Percentiles rank a stretch among this genome's conserved stretches.
These are phyloP conservation scores for Lichtheimia corymbifera DNA, from an alignment of 371 early-diverging fungal species.

Conservation along the genomic window DNA sequence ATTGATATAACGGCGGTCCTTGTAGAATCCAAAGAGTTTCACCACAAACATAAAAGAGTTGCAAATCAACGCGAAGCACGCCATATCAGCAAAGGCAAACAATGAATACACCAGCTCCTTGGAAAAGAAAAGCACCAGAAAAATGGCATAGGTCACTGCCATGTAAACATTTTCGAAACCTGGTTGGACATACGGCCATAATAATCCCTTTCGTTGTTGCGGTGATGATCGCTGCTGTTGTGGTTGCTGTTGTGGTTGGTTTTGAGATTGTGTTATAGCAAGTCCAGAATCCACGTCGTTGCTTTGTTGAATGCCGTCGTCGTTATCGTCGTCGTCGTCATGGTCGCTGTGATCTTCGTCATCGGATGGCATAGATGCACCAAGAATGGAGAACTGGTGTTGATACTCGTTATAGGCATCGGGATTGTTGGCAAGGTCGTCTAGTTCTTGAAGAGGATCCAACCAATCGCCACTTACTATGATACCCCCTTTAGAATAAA, in stretches of 20 bases:
- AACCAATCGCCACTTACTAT: too few species aligned
- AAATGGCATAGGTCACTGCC: slow-evolving; percentile 3
- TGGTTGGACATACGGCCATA: slow-evolving; percentile 9
- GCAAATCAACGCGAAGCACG: neutral
- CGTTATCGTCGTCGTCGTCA: too few species aligned
- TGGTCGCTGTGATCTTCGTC: too few species aligned
- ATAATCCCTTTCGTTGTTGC: neutral
- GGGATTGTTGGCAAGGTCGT: neutral
- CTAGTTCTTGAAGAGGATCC: slow-evolving; percentile 8
- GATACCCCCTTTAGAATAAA: too few species aligned
- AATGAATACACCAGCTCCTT: slow-evolving; percentile 6
- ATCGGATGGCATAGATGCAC: too few species aligned
- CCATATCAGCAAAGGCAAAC: slow-evolving; percentile 2
- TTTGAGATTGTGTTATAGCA: neutral
- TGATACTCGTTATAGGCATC: neutral
- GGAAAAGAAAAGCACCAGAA: slow-evolving; percentile 5
- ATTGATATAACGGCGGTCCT: neutral
- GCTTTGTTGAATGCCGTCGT: too few species aligned
- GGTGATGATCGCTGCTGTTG: neutral
- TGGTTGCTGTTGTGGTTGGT: neutral
- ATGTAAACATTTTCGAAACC: slow-evolving; percentile 3
- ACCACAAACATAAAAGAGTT: slow-evolving; percentile 2
- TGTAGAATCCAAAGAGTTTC: neutral
- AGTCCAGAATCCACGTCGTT: too few species aligned
- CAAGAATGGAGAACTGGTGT: too few species aligned